A percentile compares a stretch with the other conserved stretches of the same genome.
Conservation (phyloP, 164 flowering plant genomes). For the Kingdonia uniflora region DNA sequence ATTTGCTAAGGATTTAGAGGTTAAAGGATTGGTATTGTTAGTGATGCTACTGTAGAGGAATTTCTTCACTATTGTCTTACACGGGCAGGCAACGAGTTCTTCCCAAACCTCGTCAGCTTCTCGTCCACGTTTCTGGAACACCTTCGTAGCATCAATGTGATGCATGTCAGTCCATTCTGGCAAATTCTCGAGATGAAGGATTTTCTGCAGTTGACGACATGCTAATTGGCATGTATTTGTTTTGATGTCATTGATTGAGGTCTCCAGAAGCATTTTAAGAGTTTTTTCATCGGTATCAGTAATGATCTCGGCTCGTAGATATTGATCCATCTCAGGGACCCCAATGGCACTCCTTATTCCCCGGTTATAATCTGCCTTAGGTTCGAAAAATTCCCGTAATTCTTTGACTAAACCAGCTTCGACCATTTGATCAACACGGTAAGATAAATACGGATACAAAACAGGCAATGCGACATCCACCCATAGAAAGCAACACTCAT, state of each 20-base stretch:
- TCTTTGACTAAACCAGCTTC: conserved; percentile 52
- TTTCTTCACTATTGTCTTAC: conserved; percentile 20
- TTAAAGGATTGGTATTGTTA: no score
- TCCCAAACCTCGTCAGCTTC: conserved; percentile 56
- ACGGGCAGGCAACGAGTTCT: conserved; percentile 33
- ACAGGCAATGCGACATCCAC: conserved; percentile 53
- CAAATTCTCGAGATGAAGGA: conserved; percentile 26
- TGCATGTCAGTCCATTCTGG: conserved; percentile 52
- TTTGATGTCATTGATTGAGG: conserved; percentile 42
- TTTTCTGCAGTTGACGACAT: conserved; percentile 44
- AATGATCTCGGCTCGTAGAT: conserved; percentile 28
- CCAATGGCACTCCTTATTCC: conserved; percentile 74
- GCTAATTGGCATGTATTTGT: conserved; percentile 46
- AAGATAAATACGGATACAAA: conserved; percentile 33
- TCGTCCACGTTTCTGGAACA: conserved; percentile 20
- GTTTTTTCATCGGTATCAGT: conserved; percentile 7
- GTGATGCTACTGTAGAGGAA: no score
- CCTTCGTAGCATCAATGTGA: conserved; percentile 54
- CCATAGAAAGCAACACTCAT: conserved; percentile 73
- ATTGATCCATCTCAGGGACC: conserved; percentile 56
- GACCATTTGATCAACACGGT: conserved; percentile 65
- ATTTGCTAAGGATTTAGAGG: no score
- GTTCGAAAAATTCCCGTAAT: conserved; percentile 31
- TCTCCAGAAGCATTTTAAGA: conserved; percentile 17
- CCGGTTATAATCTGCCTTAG: conserved; percentile 32